Percentiles rank a stretch among this genome's conserved stretches.
phyloP scores from a whole-genome alignment of 2,329 filamentous ascomycete species.

The Talaromyces sp. region DNA sequence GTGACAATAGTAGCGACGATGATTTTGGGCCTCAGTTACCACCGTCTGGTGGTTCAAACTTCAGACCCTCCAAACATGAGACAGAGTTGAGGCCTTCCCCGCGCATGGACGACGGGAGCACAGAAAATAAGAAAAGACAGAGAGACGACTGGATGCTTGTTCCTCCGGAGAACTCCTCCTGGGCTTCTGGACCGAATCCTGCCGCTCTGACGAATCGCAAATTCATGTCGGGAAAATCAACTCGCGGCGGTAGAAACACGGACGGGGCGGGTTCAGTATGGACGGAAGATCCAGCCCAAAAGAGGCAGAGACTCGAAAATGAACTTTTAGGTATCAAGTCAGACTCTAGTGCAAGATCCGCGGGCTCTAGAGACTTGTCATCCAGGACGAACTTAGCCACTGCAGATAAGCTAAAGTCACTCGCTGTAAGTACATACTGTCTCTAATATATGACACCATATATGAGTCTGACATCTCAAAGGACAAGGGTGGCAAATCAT shows the following conservation, averaged over 20 bases:
- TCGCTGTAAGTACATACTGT: constrained; percentile 45
- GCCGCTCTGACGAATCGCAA: constrained; percentile 75
- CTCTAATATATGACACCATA: neutral
- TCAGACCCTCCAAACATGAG: neutral
- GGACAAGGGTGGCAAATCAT: constrained; percentile 56
- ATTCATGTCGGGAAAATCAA: constrained; percentile 67
- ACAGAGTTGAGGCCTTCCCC: neutral
- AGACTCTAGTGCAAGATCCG: constrained; percentile 21
- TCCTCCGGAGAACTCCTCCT: constrained; percentile 55
- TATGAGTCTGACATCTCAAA: constrained; percentile 25
- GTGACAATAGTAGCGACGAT: constrained; percentile 39
- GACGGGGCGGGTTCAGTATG: constrained; percentile 59
- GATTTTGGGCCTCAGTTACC: constrained; percentile 34
- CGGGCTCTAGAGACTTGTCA: constrained; percentile 20
- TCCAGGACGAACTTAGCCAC: constrained; percentile 41
- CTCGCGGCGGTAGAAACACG: constrained; percentile 43
- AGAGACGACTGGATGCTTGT: constrained; percentile 80
- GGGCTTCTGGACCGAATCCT: constrained; percentile 65
- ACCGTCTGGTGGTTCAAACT: constrained; percentile 14
- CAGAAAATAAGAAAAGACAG: constrained; percentile 2
- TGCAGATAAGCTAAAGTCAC: constrained; percentile 50
- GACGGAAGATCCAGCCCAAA: constrained; percentile 88
- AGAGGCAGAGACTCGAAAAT: constrained; percentile 71
- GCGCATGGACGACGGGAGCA: neutral
- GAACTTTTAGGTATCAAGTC: constrained; percentile 69